Evolutionary conservation across 1,284 basidiomycete genomes (phyloP), one percentile per base, ranked within the genome.

Genomic region (Leccinum pachyderme): DNA sequence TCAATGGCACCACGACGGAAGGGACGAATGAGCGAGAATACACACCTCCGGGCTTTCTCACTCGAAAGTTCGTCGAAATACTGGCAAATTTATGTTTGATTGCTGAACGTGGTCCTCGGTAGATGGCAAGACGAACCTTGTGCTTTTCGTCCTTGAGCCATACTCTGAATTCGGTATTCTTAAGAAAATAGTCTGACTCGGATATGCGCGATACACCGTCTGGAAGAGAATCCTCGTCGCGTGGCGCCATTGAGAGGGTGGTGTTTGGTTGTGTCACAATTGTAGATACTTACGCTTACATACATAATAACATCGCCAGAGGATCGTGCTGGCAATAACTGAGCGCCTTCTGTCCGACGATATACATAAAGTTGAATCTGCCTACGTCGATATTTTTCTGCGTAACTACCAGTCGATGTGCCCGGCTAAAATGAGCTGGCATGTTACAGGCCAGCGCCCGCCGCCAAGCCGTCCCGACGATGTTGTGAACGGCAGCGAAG

Each of bases 71-170:
- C 85, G 59, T 89, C 85, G 65, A 91, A 85, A 65, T 91, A 91
- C 87, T 89, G 55, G 27, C 27, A 28, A 28, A 28, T 28, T 28
- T 28, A 28, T 28, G 27, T 28, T 18, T 18, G 18, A 18, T 18
- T 18, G 18, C 18, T 18, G 18, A 18, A 18, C 18, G 18, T 18
- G 18, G 18, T 18, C 18, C 18, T 18, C 18, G 18, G 18, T 18
- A 18, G 18, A 18, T 18, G 18, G 18, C 24, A 43, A 0, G 48
- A 66, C 76, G 52, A 51, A 89, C 89, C 80, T 87, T 90, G 57
- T 75, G 76, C 67, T 89, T 90, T 72, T 89, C 87, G 41, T 88
- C 84, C 67, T 84, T 89, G 57, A 91, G 74, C 89, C 89, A 92
- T 45, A 80, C 68, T 58, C 84, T 78, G 65, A 91, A 91, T 63